Percentiles rank a stretch among this genome's conserved stretches.
phyloP scores from a whole-genome alignment of 2,329 filamentous ascomycete species.

The Tolypocladium ovalisporum region DNA sequence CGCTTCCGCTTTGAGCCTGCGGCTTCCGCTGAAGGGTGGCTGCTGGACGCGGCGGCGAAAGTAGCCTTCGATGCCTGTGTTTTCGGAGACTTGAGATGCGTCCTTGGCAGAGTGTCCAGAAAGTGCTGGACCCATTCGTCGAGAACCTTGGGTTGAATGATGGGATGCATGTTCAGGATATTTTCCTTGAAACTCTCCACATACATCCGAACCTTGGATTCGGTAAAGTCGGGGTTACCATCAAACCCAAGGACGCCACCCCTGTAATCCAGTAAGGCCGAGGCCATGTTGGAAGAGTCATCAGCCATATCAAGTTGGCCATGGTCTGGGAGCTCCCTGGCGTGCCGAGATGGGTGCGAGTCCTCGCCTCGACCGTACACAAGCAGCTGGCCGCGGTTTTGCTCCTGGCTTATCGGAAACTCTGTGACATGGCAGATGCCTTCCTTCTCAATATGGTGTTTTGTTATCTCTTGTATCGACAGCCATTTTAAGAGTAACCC shows the following conservation, averaged over 20 bases:
- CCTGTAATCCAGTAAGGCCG: slow-evolving; percentile 33
- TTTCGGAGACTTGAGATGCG: slow-evolving; percentile 15
- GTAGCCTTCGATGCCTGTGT: slow-evolving; percentile 16
- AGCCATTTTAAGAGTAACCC: slow-evolving; percentile 69
- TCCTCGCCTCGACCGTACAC: slow-evolving; percentile 74
- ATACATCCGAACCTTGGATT: slow-evolving; percentile 38
- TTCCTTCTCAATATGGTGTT: slow-evolving; percentile 32
- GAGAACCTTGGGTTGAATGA: slow-evolving; percentile 43
- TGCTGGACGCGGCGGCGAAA: slow-evolving; percentile 20
- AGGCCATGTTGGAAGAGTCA: slow-evolving; percentile 41
- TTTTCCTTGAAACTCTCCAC: slow-evolving; percentile 48
- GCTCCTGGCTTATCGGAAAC: slow-evolving; percentile 69
- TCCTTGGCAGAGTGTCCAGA: slow-evolving; percentile 32
- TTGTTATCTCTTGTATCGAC: slow-evolving; percentile 55
- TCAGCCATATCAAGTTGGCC: slow-evolving; percentile 30
- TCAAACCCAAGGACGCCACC: slow-evolving; percentile 26
- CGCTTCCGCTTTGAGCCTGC: slow-evolving; percentile 44
- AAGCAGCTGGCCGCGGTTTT: slow-evolving; percentile 60
- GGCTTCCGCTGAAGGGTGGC: slow-evolving; percentile 14
- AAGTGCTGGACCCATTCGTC: slow-evolving; percentile 42
- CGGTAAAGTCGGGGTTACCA: slow-evolving; percentile 44
- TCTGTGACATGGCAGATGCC: slow-evolving; percentile 48
- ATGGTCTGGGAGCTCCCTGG: slow-evolving; percentile 27
- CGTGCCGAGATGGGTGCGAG: slow-evolving; percentile 42
- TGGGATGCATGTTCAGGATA: slow-evolving; percentile 55